Evolutionary conservation across 257 asterid genomes (phyloP).

Genomic region (Solanum neorickii): DNA sequence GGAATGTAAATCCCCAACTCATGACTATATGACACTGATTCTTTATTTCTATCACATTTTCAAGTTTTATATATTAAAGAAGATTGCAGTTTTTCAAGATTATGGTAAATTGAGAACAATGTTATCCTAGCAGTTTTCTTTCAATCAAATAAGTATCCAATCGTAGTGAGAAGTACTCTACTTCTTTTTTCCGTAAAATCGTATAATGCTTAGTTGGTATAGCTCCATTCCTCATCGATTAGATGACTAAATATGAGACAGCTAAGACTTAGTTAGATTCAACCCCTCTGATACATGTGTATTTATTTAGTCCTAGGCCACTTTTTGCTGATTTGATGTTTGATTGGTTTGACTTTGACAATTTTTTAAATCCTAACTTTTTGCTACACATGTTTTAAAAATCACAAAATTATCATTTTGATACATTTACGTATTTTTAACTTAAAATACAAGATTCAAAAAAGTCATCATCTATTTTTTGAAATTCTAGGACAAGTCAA

Average conservation of each 20-base stretch:
- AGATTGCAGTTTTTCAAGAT: neutral
- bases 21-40: neutral
- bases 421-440: fast-evolving
- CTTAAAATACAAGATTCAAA: too few relatives aligned
- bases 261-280: neutral
- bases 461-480: too few relatives aligned
- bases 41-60: neutral
- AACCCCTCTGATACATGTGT: neutral
- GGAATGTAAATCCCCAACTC: neutral
- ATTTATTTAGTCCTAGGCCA: neutral
- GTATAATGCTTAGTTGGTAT: neutral
- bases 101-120: neutral
- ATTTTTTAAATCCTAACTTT: too few relatives aligned
- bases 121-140: neutral
- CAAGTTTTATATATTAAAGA: neutral
- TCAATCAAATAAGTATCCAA: neutral
- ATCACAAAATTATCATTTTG: too few relatives aligned
- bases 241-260: neutral
- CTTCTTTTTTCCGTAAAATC: neutral
- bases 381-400: too few relatives aligned
- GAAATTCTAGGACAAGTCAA: too few relatives aligned
- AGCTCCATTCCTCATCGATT: neutral
- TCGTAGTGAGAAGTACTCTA: neutral
- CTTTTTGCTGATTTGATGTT: neutral
- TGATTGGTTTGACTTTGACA: neutral